These are phyloP conservation scores for Monosporascus sp. DNA, from an alignment of 2,329 filamentous ascomycete species.

Conservation along the genomic window DNA sequence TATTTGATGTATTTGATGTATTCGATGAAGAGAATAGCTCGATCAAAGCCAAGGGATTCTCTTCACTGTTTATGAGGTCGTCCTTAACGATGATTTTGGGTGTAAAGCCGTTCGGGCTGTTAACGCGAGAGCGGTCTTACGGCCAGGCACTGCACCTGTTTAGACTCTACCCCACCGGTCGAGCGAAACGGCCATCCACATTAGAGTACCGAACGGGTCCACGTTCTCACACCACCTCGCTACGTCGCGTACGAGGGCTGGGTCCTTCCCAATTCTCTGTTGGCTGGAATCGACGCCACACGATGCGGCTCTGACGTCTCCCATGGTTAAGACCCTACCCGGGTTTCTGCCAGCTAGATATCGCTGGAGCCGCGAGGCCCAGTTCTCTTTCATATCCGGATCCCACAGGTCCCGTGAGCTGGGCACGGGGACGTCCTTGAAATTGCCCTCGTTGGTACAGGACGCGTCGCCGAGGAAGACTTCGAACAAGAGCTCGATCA, in stretches of 20 bases:
- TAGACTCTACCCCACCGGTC: constrained; percentile 10
- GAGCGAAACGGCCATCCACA: constrained; percentile 27
- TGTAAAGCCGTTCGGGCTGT: no score
- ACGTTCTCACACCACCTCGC: constrained; percentile 20
- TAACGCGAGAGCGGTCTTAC: neutral
- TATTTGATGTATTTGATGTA: no score
- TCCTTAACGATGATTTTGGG: no score
- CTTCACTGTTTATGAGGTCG: no score
- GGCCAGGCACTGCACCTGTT: neutral
- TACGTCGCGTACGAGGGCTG: constrained; percentile 8
- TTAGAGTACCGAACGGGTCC: constrained; percentile 21
- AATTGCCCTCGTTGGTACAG: constrained; percentile 1
- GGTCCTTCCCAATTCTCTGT: neutral
- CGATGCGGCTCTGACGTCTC: constrained; percentile 3
- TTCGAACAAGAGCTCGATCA: constrained; percentile 10
- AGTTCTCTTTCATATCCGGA: constrained; percentile 10
- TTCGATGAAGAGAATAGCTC: no score
- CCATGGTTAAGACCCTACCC: constrained; percentile 3
- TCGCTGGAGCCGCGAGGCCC: constrained; percentile 10
- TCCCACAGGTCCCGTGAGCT: constrained; percentile 17
- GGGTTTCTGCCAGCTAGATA: constrained; percentile 3
- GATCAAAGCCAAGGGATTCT: no score
- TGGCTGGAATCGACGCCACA: neutral
- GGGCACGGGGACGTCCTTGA: constrained; percentile 9
- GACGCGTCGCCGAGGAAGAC: constrained; percentile 7